Percentiles rank a stretch among this genome's conserved stretches.
phyloP scores from a whole-genome alignment of 495 filamentous ascomycete genomes.

The Trichocladium antarcticum region DNA sequence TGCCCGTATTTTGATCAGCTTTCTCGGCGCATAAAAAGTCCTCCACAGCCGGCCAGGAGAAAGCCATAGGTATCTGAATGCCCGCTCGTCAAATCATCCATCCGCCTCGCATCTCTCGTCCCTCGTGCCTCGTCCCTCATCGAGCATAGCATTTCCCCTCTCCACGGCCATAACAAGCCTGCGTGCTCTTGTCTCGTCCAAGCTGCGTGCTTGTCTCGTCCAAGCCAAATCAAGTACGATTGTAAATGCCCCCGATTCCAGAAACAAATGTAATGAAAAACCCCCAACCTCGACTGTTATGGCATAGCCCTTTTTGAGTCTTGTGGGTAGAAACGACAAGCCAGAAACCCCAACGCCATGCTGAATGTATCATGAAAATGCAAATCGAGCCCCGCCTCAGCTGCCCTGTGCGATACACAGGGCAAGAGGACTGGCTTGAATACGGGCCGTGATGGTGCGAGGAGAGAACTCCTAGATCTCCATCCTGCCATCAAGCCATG shows the following conservation, averaged over 20 bases:
- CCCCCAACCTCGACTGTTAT: neutral
- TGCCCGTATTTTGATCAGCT: conserved; percentile 1
- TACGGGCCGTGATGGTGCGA: neutral
- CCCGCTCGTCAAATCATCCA: conserved; percentile 2
- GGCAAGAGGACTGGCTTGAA: neutral
- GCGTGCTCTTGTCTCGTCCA: too few relatives aligned
- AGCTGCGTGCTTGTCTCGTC: neutral
- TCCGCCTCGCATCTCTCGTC: neutral
- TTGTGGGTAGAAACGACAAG: conserved; percentile 7
- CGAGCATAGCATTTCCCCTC: neutral
- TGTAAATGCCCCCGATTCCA: neutral
- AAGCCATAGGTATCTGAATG: neutral
- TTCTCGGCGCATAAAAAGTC: neutral
- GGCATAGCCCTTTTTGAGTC: neutral
- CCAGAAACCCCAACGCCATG: conserved; percentile 19
- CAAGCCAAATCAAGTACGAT: neutral
- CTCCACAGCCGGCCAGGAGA: neutral
- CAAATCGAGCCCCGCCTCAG: conserved; percentile 6
- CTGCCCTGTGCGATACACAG: neutral
- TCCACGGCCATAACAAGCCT: too few relatives aligned
- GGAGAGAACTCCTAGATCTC: neutral
- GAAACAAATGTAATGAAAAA: neutral
- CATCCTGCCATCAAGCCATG: neutral
- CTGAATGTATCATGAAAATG: conserved; percentile 16
- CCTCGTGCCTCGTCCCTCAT: neutral